Evolutionary conservation across 352 stramenopile genomes (phyloP).

Genomic region (Phytophthora pinifolia): DNA sequence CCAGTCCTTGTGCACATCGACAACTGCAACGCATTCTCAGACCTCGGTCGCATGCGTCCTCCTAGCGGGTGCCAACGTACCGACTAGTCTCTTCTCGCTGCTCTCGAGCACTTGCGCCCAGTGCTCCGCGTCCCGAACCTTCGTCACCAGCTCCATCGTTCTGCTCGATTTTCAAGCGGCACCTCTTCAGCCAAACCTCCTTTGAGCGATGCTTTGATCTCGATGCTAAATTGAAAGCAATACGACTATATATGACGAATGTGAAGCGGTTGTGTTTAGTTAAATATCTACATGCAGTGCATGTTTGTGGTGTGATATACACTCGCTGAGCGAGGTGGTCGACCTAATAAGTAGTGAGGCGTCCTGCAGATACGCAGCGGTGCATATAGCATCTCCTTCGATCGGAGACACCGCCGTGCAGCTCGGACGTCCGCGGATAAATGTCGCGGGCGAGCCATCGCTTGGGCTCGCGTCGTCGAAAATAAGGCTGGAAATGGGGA

Average conservation of each 20-base stretch:
- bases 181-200: conserved; percentile 5
- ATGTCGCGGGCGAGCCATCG: conserved; percentile 12
- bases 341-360: conserved; percentile 29
- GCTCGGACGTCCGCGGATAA: neutral
- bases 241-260: no score
- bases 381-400: conserved; percentile 25
- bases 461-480: conserved; percentile 11
- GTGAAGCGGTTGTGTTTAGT: conserved; percentile 6
- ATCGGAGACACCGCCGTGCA: conserved; percentile 29
- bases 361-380: conserved; percentile 6
- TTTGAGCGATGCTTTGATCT: conserved; percentile 8
- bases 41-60: neutral
- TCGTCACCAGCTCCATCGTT: conserved; percentile 49
- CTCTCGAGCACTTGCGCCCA: conserved; percentile 50
- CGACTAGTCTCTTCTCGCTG: conserved; percentile 68
- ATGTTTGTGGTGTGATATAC: conserved; percentile 26
- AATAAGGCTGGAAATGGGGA: conserved; percentile 6
- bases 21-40: conserved; percentile 35
- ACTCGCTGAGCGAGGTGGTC: conserved; percentile 21
- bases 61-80: conserved; percentile 18
- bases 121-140: conserved; percentile 63
- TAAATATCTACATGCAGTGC: conserved; percentile 31
- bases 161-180: conserved; percentile 1
- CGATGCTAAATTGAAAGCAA: no score
- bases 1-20: conserved; percentile 74